Base-by-base conservation (phyloP, 2,329 filamentous ascomycete species). In the Geoglossum cookeanum region DNA sequence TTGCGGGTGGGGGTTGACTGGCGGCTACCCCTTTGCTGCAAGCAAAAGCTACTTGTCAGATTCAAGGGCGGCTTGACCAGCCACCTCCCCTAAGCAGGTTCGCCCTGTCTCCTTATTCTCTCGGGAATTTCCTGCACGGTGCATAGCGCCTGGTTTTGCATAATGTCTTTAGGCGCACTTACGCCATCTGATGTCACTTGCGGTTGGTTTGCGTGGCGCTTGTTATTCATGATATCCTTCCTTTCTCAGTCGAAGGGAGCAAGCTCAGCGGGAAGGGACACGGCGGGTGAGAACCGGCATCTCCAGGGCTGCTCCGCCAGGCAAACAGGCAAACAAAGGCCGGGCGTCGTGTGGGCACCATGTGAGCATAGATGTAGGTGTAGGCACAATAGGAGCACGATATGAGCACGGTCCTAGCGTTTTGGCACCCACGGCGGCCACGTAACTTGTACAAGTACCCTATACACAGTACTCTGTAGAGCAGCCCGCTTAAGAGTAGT, bases 111-210 rank as follows among this genome's bases (percentile, higher is more conserved):
- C 22, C 27, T 53, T 35, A 32, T 53, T 53, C 49, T 53, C 49
- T 37, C 17, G 30, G 33, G 32, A 22, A 52, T 2, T 52, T 17
- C 1, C 33, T 6, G 5, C 48, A 52, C 13, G 49, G 32, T 53
- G 49, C 49, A 53, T 53, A 53, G 49, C 49, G 49, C 22, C 37
- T 53, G 49, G 49, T 53, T 51, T 17, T 53, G 49, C 49, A 53
- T 53, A 53, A 35, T 51, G 17, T 53, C 49, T 33, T 32, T 35
- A 17, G 49, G 30, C 30, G 29, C 33, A 9, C 4, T 53, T 53
- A 13, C 27, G n/a, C 37, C 49, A 33, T 53, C 30, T 35, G 29
- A 30, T 6, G 8, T 13, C 15, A 17, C 30, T 33, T 33, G 5
- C 11, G 4, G 17, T 5, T 35, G 22, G 3, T 37, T 53, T 53